Base-by-base conservation (phyloP, 345 rosid species). In the Citrus australasica region DNA sequence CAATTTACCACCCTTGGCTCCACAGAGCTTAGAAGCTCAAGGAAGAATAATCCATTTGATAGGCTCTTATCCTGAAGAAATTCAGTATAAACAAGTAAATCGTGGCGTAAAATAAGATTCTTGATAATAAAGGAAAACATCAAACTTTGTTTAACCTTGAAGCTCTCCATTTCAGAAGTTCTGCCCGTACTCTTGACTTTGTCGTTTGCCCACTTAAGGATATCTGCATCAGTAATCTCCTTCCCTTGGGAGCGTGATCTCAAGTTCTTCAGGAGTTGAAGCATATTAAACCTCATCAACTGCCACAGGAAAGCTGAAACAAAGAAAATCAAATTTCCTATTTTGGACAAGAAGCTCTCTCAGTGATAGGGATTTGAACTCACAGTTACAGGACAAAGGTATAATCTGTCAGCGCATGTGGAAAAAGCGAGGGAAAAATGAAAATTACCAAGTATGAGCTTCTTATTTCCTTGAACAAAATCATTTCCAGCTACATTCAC, bases 1-100 rank as follows among this genome's bases (percentile, higher is more conserved):
- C 97, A 96, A 69, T 96, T 96, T 40, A 96, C 97, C 73, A 94
- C 97, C 87, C 99, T 90, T 48, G 98, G 95, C 82, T 96, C 99
- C 76, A 92, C 95, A 3, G 94, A 87, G 78, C 95, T 91, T 11
- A 96, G 88, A 79, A 94, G 97, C 82, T 94, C 95, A 3, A 96
- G 94, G 89, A 96, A 91, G 91, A 94, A 92, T 76, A 92, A 71
- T 60, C 98, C 98, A 16, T 19, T 87, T 6, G 99, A 87, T 27
- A 96, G 82, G 76, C 89, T 88, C 87, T 90, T 92, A 80, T 96
- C 98, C 99, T 96, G 89, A 75, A 79, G 70, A 66, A 30, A 74
- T 28, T 48, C 19, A 30, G 63, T 5, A 62, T 6, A 11, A 2
- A 77, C 40, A 63, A 6, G 28, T 71, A 42, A 63, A 51, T 46